These are phyloP conservation scores for Syzygium aqueum DNA, from an alignment of 345 rosid genomes.

Conservation along the genomic window DNA sequence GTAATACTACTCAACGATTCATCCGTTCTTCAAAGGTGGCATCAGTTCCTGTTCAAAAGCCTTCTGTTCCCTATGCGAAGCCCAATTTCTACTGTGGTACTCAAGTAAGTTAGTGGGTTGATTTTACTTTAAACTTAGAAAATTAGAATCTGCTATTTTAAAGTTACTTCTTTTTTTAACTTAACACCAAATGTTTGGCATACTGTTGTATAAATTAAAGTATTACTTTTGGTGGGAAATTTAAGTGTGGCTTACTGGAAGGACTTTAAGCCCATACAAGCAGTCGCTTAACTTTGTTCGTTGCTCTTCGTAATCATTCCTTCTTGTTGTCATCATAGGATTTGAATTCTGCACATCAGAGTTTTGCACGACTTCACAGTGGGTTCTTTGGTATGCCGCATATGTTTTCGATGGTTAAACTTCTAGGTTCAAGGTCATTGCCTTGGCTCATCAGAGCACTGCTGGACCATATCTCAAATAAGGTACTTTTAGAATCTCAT, in stretches of 20 bases:
- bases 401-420: slow-evolving; percentile 73
- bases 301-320: background rate
- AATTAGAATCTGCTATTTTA: background rate
- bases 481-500: slow-evolving; percentile 32
- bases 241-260: background rate
- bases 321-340: slow-evolving; percentile 37
- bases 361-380: slow-evolving; percentile 86
- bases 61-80: slow-evolving; percentile 87
- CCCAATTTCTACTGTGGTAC: slow-evolving; percentile 91
- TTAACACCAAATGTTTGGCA: background rate
- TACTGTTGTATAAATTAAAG: background rate
- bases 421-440: slow-evolving; percentile 90
- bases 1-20: slow-evolving; percentile 96
- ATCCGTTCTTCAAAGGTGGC: slow-evolving; percentile 75
- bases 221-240: background rate
- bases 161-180: background rate
- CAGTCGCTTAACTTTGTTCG: background rate
- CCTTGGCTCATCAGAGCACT: slow-evolving; percentile 97
- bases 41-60: slow-evolving; percentile 73
- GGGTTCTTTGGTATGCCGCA: slow-evolving; percentile 91
- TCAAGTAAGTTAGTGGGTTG: slow-evolving; percentile 45
- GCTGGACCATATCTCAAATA: slow-evolving; percentile 92
- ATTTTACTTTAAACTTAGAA: background rate
- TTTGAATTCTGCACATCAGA: slow-evolving; percentile 95
- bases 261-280: background rate